Evolutionary conservation across 1,284 basidiomycete genomes (phyloP).

Genomic region (Exobasidium cylindrosporum): DNA sequence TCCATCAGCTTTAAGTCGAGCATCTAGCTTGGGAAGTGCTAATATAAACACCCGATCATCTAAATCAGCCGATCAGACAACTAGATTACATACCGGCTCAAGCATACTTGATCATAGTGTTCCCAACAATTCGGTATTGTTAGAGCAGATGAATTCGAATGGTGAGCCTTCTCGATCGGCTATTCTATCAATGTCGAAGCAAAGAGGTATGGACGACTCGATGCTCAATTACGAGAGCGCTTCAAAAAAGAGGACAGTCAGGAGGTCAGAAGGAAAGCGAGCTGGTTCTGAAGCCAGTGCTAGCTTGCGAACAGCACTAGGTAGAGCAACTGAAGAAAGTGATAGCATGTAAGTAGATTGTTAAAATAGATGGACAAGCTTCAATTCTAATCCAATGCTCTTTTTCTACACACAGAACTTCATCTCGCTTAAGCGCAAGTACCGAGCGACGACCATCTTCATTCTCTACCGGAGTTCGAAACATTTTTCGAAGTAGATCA

Average conservation of each 20-base stretch:
- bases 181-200: background rate
- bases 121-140: background rate
- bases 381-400: too few relatives aligned
- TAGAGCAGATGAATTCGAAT: background rate
- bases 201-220: background rate
- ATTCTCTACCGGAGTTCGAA: background rate
- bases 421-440: background rate
- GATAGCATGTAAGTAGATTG: background rate
- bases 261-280: conserved; percentile 7
- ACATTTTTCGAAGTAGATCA: background rate
- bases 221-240: background rate
- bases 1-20: too few relatives aligned
- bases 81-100: too few relatives aligned
- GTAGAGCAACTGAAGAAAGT: background rate
- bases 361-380: background rate
- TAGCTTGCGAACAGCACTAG: background rate
- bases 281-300: conserved; percentile 7
- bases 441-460: background rate
- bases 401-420: too few relatives aligned
- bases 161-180: background rate
- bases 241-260: background rate
- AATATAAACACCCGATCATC: background rate
- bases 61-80: background rate
- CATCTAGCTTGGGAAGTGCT: background rate
- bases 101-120: background rate